phyloP scores from a whole-genome alignment of 2,329 filamentous ascomycete genomes.

The Fusarium tupiense region DNA sequence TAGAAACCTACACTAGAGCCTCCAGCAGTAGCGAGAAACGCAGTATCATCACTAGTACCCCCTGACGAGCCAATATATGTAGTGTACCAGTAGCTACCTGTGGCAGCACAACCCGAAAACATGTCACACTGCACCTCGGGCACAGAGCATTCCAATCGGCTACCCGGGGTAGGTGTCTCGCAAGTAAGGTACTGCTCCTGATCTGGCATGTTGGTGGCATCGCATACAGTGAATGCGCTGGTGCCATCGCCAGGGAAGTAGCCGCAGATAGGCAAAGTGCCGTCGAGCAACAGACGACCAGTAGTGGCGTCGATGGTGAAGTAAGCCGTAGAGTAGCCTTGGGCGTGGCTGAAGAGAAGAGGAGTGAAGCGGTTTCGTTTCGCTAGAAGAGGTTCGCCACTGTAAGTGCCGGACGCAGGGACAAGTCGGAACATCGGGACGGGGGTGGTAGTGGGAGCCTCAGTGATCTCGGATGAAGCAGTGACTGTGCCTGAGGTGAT shows the following conservation, averaged over 20 bases:
- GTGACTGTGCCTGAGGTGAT: background rate
- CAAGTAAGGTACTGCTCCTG: background rate
- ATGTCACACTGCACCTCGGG: background rate
- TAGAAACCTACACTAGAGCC: no score
- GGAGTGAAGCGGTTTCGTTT: background rate
- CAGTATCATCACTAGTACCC: no score
- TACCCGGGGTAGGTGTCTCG: background rate
- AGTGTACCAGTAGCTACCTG: background rate
- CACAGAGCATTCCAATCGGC: background rate
- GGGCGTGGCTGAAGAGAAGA: background rate
- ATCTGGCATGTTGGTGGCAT: background rate
- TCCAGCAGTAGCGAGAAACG: no score
- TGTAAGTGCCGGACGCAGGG: no score
- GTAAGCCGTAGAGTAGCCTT: background rate
- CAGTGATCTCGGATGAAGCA: background rate
- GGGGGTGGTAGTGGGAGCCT: background rate
- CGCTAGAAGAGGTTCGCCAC: background rate
- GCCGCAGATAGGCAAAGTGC: background rate
- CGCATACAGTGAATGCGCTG: background rate
- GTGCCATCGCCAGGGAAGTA: background rate
- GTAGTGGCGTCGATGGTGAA: background rate
- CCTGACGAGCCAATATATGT: background rate
- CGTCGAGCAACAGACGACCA: background rate
- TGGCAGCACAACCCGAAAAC: background rate
- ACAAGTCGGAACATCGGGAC: background rate